phyloP scores from a whole-genome alignment of 169 alveolate genomes.

The Eimeria sp. region DNA sequence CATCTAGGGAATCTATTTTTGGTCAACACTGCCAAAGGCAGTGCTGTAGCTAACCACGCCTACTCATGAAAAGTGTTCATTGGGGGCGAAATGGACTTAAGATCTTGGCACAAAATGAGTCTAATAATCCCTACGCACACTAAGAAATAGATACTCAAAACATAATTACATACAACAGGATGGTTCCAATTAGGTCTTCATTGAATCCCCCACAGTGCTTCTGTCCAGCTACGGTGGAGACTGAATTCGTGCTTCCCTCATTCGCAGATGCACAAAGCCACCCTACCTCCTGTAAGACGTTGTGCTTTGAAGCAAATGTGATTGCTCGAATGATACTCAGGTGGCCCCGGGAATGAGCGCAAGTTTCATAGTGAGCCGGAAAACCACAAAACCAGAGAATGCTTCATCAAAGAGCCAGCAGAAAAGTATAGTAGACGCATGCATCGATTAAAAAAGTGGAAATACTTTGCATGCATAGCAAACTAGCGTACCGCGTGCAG shows the following conservation, averaged over 20 bases:
- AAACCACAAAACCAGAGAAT: not conserved
- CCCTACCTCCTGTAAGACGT: not conserved
- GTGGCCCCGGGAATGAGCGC: constrained; percentile 76
- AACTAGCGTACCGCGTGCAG: not conserved
- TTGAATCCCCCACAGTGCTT: not conserved
- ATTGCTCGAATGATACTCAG: constrained; percentile 5
- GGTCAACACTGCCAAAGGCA: not conserved
- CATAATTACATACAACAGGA: not conserved
- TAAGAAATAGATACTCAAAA: not conserved
- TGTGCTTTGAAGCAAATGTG: not conserved
- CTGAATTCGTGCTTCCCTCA: not conserved
- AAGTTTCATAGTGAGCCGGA: constrained; percentile 25
- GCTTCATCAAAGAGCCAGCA: not conserved
- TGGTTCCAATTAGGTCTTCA: too few relatives aligned
- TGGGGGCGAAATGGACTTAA: not conserved
- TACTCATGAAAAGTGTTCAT: not conserved
- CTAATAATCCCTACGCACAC: not conserved
- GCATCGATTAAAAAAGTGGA: not conserved
- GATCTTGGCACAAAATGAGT: not conserved
- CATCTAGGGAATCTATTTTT: not conserved
- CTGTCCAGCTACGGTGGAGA: not conserved
- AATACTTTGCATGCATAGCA: not conserved
- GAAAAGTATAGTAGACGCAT: not conserved
- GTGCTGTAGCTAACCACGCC: not conserved
- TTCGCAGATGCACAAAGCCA: not conserved